Evolutionary conservation across 2,329 filamentous ascomycete genomes (phyloP), one percentile per base, ranked within the genome.

Genomic region (Fusarium bulbicola): DNA sequence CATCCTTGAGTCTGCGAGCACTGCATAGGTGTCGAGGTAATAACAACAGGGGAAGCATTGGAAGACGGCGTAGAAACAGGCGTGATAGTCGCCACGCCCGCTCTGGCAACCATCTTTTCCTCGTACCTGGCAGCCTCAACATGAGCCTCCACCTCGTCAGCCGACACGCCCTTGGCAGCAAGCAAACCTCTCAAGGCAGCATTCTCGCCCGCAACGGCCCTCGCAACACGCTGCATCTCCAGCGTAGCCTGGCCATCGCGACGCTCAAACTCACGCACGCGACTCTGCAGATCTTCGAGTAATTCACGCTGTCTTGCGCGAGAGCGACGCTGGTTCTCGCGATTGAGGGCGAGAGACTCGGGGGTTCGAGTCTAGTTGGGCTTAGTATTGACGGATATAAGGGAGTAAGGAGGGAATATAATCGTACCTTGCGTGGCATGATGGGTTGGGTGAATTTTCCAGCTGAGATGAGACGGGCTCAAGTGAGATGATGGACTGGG

Each of bases 191-290:
- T 79, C 36, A 88, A 70, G 5, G 79, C 75, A 34, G 74, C 75
- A 59, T 88, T 88, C 64, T 85, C 84, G 15, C 77, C 70, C 16
- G 81, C 82, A 8, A 88, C 84, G 47, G 74, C 76, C 20, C 84
- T 82, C 8, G 86, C 86, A 1, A 84, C 84, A 7, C 77, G 80
- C 76, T 88, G 86, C 82, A 88, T 84, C 67, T 85, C 85, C 4
- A 83, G 73, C 8, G 84, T 84, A 10, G 86, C 86, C 65, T 82
- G 79, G 3, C 83, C 80, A 32, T 83, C 85, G 6, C 77, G 79
- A 13, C 74, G 75, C 76, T 86, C 84, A 70, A 83, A 84, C 34
- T 83, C 82, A n/a, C 77, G 79, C 14, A 87, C 63, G 11, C 81
- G 80, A 15, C 66, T 75, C 71, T 86, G 84, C 26, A 88, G 79